Evolutionary conservation across 139 green algal species (phyloP), one percentile per base, ranked within the genome.

Genomic region (Haematococcus sp.): DNA sequence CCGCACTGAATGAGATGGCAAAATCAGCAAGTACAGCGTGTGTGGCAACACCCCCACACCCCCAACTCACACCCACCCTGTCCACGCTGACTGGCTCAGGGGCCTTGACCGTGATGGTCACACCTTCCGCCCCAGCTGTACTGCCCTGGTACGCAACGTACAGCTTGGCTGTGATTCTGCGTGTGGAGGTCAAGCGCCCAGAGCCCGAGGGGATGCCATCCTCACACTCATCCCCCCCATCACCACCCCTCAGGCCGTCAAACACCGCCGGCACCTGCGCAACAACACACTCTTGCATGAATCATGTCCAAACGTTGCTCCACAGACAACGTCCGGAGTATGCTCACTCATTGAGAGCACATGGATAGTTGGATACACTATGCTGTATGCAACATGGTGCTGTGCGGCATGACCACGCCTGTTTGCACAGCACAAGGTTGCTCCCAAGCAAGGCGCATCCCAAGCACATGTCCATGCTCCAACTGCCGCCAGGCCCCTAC

Each of bases 401-500:
- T n/a, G n/a, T n/a, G n/a, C n/a, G n/a, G n/a, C n/a, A n/a, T n/a
- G n/a, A n/a, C n/a, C n/a, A n/a, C n/a, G n/a, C n/a, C n/a, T n/a
- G n/a, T n/a, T n/a, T n/a, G n/a, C n/a, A n/a, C n/a, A n/a, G n/a
- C n/a, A n/a, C n/a, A n/a, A n/a, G n/a, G n/a, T n/a, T n/a, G n/a
- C n/a, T n/a, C n/a, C n/a, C n/a, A n/a, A n/a, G n/a, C 40, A 49
- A 49, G 40, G 40, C 7, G 40, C 40, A 49, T 11, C 40, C 40
- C 11, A 7, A 49, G 40, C 40, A 7, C 40, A 49, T 49, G 4
- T 15, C 15, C 60, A 67, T n/a, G n/a, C n/a, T n/a, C n/a, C n/a
- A n/a, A 34, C 54, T n/a, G 40, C 54, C 2, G 49, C 22, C 1
- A 52, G 33, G 25, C 63, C 32, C n/a, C n/a, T 32, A 91, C 83